Conservation (phyloP, 306 rosid species). For the Prosopis cineraria region DNA sequence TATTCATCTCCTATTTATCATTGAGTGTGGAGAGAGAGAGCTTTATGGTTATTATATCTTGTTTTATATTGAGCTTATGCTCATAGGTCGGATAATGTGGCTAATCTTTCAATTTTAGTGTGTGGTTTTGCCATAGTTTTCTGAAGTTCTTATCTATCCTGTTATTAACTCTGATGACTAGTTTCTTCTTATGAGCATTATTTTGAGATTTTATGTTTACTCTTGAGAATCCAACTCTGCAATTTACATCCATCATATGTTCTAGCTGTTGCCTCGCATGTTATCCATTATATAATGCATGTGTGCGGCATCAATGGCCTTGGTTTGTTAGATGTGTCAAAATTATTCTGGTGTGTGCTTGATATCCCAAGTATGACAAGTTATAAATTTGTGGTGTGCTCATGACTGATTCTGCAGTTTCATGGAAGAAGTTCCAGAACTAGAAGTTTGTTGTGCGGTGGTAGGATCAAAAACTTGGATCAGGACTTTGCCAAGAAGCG, state of each 20-base stretch:
- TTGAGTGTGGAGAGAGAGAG: background rate
- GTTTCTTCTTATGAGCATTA: conserved; percentile 18
- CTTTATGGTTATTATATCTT: conserved; percentile 15
- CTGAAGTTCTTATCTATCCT: background rate
- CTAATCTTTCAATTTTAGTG: background rate
- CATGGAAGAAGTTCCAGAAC: conserved; percentile 42
- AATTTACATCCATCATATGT: conserved; percentile 1
- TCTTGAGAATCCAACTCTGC: background rate
- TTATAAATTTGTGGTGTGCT: conserved; percentile 37
- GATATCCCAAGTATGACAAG: background rate
- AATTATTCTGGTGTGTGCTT: conserved; percentile 24
- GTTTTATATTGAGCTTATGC: conserved; percentile 16
- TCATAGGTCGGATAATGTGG: conserved; percentile 1
- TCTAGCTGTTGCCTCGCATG: background rate
- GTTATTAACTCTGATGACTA: conserved; percentile 16
- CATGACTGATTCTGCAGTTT: conserved; percentile 60
- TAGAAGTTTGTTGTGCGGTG: conserved; percentile 36
- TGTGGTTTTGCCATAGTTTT: background rate
- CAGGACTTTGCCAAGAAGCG: conserved; percentile 41
- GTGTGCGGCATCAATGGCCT: background rate
- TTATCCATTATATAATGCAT: conserved; percentile 27
- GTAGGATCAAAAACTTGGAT: conserved; percentile 43
- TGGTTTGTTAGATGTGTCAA: conserved; percentile 29
- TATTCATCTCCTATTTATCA: background rate
- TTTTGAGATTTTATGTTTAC: conserved; percentile 13